Evolutionary conservation across 495 filamentous ascomycete species (phyloP).

Genomic region (Penicillium canescens): DNA sequence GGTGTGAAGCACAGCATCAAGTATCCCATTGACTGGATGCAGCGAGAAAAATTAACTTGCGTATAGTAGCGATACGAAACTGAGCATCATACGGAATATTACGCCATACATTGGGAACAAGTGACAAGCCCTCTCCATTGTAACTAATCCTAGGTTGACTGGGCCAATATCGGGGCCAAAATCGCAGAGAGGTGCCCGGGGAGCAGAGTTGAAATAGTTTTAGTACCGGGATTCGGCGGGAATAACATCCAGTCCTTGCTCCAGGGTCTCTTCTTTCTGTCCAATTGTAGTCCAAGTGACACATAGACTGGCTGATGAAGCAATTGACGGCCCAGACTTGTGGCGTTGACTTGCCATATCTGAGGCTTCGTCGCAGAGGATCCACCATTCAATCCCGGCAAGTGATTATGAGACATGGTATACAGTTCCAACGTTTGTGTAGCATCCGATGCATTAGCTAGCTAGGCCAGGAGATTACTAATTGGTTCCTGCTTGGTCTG

Average conservation of each 20-base stretch:
- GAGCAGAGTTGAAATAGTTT: constrained; percentile 20
- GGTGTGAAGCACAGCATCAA: constrained; percentile 61
- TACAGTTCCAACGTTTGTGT: constrained; percentile 13
- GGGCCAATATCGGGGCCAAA: constrained; percentile 60
- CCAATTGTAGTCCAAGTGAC: constrained; percentile 23
- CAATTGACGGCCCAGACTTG: constrained; percentile 5
- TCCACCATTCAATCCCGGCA: not conserved
- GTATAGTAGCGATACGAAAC: not conserved
- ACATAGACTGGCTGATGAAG: constrained; percentile 18
- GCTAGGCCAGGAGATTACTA: constrained; percentile 26
- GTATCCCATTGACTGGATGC: constrained; percentile 63
- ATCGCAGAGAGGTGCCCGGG: constrained; percentile 31
- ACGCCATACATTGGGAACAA: constrained; percentile 56
- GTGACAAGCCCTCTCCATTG: constrained; percentile 51
- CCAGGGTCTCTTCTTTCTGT: constrained; percentile 13
- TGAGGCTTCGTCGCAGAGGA: not conserved
- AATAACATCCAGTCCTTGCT: constrained; percentile 17
- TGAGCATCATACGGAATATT: not conserved
- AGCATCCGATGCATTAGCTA: constrained; percentile 26
- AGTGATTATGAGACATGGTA: not conserved
- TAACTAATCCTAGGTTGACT: constrained; percentile 61
- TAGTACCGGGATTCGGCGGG: constrained; percentile 7
- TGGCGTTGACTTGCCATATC: not conserved
- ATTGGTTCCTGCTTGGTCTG: constrained; percentile 15
- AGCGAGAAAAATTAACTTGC: constrained; percentile 62